phyloP scores from a whole-genome alignment of 305 asterid genomes.

The Fraxinus sp. region DNA sequence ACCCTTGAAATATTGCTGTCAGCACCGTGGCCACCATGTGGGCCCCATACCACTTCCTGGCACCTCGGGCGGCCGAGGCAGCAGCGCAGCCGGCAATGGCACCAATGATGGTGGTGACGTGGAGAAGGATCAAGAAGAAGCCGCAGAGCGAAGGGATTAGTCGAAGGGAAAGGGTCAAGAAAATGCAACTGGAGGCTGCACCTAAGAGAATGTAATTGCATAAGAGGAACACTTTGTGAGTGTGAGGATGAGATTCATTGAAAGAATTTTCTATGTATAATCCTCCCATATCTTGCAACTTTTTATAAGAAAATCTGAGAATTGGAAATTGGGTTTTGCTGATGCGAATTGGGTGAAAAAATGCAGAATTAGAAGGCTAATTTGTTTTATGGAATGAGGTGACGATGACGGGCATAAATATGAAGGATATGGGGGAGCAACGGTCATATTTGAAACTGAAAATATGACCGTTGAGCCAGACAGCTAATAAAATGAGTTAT shows the following conservation, averaged over 20 bases:
- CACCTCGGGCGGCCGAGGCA: background rate
- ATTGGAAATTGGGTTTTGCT: background rate
- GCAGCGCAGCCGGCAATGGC: conserved; percentile 13
- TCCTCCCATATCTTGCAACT: background rate
- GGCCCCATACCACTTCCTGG: conserved; percentile 32
- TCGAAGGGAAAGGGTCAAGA: conserved; percentile 16
- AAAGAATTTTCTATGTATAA: background rate
- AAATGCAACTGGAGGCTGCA: conserved; percentile 23
- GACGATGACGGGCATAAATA: background rate
- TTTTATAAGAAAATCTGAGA: background rate
- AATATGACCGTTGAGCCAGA: background rate
- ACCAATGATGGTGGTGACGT: conserved; percentile 7
- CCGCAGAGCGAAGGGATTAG: conserved; percentile 18
- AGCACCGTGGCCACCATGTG: conserved; percentile 45
- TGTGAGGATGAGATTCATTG: conserved; percentile 23
- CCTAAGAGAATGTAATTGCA: conserved; percentile 33
- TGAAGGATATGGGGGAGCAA: background rate
- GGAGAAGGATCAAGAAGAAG: conserved; percentile 22
- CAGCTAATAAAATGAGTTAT: background rate
- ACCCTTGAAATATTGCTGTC: conserved; percentile 51
- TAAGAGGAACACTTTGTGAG: conserved; percentile 30
- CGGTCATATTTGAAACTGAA: background rate
- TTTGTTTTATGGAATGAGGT: background rate
- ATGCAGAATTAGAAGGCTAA: background rate
- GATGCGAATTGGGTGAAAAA: background rate